A percentile compares a stretch with the other conserved stretches of the same genome.
These are phyloP conservation scores for Lactarius psammicola DNA, from an alignment of 768 basidiomycete genomes.

Conservation along the genomic window DNA sequence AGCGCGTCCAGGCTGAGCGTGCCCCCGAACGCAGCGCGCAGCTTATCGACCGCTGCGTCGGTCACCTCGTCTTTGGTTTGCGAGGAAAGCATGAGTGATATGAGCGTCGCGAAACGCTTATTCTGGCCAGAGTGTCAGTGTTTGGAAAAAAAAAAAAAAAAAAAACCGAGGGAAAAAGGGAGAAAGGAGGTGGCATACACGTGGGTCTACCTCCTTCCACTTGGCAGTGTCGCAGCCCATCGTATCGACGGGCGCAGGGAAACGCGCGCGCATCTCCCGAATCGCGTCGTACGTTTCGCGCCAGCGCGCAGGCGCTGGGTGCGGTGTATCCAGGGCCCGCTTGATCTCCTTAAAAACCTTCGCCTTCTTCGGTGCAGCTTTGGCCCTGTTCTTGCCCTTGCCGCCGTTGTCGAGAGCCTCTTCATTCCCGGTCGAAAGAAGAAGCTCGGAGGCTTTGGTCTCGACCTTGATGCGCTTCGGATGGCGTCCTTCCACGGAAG, in stretches of 20 bases:
- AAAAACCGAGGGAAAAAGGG: not conserved
- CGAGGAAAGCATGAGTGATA: constrained; percentile 93
- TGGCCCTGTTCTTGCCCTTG: not conserved
- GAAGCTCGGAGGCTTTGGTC: constrained; percentile 17
- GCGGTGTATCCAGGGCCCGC: constrained; percentile 54
- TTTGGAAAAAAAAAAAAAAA: not conserved
- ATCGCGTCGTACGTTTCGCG: constrained; percentile 67
- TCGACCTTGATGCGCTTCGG: constrained; percentile 38
- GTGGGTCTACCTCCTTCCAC: constrained; percentile 58
- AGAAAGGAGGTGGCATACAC: constrained; percentile 41
- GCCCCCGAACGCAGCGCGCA: constrained; percentile 73
- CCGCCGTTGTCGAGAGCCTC: not conserved
- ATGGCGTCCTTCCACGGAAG: constrained; percentile 28
- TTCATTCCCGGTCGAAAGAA: constrained; percentile 4
- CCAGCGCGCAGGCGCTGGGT: constrained; percentile 69
- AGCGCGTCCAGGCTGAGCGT: constrained; percentile 74
- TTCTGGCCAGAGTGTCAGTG: constrained; percentile 48
- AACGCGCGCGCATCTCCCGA: constrained; percentile 67
- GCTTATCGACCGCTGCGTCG: constrained; percentile 69
- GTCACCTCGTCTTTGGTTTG: constrained; percentile 95
- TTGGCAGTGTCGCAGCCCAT: constrained; percentile 85
- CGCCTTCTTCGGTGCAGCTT: constrained; percentile 47
- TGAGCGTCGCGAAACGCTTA: constrained; percentile 76
- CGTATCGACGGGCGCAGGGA: constrained; percentile 85
- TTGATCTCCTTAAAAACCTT: constrained; percentile 55